Evolutionary conservation across 2,329 filamentous ascomycete genomes (phyloP).

Genomic region (Rutstroemia sp.): DNA sequence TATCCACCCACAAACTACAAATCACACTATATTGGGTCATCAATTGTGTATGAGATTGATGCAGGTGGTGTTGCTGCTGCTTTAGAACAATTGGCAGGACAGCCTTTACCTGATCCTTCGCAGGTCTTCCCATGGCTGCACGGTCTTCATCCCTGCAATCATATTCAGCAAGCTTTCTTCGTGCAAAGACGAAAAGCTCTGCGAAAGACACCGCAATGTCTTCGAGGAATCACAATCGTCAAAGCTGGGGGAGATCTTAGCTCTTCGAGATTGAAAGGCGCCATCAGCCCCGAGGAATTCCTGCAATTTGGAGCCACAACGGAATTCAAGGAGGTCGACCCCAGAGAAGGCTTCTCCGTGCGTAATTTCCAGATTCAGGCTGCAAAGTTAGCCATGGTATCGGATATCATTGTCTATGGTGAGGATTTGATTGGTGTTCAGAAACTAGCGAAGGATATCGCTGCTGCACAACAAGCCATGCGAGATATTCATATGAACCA

Average conservation of each 20-base stretch:
- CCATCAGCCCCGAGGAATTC: conserved; percentile 75
- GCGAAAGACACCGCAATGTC: conserved; percentile 64
- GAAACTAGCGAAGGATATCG: conserved; percentile 61
- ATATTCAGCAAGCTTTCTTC: conserved; percentile 86
- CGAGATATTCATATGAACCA: conserved; percentile 53
- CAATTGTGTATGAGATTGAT: conserved; percentile 65
- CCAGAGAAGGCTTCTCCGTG: conserved; percentile 85
- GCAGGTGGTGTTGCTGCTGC: conserved; percentile 62
- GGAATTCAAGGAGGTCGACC: conserved; percentile 73
- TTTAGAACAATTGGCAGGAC: conserved; percentile 66
- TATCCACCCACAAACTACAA: conserved; percentile 63
- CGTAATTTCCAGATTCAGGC: conserved; percentile 96
- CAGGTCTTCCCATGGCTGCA: conserved; percentile 95
- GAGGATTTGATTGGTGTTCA: conserved; percentile 56
- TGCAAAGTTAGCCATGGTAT: conserved; percentile 78
- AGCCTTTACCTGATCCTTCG: conserved; percentile 77
- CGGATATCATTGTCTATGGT: conserved; percentile 89
- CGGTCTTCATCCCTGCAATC: conserved; percentile 81
- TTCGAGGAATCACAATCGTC: conserved; percentile 76
- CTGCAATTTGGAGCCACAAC: conserved; percentile 37
- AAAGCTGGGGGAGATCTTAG: conserved; percentile 80
- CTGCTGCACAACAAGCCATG: conserved; percentile 71
- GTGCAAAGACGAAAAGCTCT: conserved; percentile 65
- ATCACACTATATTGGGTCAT: conserved; percentile 42
- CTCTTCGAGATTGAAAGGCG: conserved; percentile 73